Base-by-base conservation (phyloP, 345 rosid genomes). In the Arabis hirsuta region DNA sequence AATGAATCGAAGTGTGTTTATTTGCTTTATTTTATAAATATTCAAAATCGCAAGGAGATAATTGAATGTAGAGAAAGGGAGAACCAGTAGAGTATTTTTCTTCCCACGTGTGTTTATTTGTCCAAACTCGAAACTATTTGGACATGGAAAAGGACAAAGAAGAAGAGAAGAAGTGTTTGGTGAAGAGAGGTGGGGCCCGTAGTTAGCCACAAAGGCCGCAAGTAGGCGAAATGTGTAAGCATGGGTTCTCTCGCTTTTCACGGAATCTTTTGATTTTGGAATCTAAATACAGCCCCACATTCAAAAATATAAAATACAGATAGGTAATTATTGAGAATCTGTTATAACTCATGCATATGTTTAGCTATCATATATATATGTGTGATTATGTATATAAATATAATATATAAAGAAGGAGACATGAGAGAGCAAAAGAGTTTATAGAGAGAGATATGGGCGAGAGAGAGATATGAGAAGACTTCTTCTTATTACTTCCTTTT, bases 81-180 rank as follows among this genome's bases (percentile, higher is more conserved):
- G 54, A 10, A 45, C 45, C 41, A 44, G 11, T 47, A 19, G 4
- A n/a, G 12, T 27, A 12, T 53, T 27, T 34, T 27, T 56, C 34
- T 55, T 69, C 65, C 3, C 56, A 56, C 65, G 65, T 69, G 73
- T 69, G 47, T 12, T 42, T 54, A 53, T 43, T 54, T 67, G 41
- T 54, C 53, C 19, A 27, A 34, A 54, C 53, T 42, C n/a, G 24
- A 32, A 45, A 45, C 65, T 24, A 70, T 14, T 26, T 48, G 32
- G 44, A 60, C 68, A 50, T 41, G 53, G 43, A 50, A 71, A 71
- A 14, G 44, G 67, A 51, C 32, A 60, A 50, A 59, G 12, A 50
- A 59, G 12, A 58, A 3, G 60, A 50, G 67, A 44, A n/a, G 3
- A 53, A 32, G 24, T 53, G 46, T 63, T 54, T 45, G 41, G 58